Conservation (phyloP, 1,284 basidiomycete species). For the Tylopilus orsonianus region DNA sequence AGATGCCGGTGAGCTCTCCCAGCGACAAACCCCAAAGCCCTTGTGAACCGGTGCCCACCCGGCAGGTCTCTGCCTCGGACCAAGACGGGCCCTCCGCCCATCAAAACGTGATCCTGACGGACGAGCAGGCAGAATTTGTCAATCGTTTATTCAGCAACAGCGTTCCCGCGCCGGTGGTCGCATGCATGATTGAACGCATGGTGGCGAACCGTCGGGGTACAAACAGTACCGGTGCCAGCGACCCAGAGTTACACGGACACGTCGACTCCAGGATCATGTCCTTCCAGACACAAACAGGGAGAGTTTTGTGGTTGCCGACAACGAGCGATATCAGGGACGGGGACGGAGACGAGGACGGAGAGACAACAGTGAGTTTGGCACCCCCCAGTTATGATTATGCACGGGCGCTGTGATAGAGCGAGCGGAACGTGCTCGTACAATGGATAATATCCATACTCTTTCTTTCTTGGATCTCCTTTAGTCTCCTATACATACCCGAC, state of each 20-base stretch:
- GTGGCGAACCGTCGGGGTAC: slow-evolving; percentile 16
- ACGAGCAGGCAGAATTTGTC: slow-evolving; percentile 26
- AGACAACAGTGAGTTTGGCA: slow-evolving; percentile 14
- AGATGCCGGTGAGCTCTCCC: not conserved
- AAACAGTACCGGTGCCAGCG: slow-evolving; percentile 2
- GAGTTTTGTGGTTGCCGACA: slow-evolving; percentile 1
- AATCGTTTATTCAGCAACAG: slow-evolving; percentile 19
- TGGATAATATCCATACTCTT: not conserved
- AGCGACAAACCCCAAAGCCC: slow-evolving; percentile 18
- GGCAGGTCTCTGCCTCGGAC: too few species aligned
- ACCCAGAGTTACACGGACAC: slow-evolving; percentile 17
- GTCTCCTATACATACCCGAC: not conserved
- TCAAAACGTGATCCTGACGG: slow-evolving; percentile 14
- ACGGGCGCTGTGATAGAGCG: slow-evolving; percentile 6
- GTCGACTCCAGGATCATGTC: not conserved
- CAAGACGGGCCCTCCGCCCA: not conserved
- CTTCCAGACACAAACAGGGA: not conserved
- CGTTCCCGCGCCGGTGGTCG: slow-evolving; percentile 28
- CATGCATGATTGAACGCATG: slow-evolving; percentile 30
- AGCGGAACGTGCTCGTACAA: not conserved
- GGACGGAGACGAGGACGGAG: slow-evolving; percentile 13
- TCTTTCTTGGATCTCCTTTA: not conserved
- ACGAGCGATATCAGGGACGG: slow-evolving; percentile 8
- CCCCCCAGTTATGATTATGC: slow-evolving; percentile 25
- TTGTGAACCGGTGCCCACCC: too few species aligned